Evolutionary conservation across 805 yeast genomes (phyloP), one percentile per base, ranked within the genome.

Genomic region (Wickerhamomyces ciferrii): DNA sequence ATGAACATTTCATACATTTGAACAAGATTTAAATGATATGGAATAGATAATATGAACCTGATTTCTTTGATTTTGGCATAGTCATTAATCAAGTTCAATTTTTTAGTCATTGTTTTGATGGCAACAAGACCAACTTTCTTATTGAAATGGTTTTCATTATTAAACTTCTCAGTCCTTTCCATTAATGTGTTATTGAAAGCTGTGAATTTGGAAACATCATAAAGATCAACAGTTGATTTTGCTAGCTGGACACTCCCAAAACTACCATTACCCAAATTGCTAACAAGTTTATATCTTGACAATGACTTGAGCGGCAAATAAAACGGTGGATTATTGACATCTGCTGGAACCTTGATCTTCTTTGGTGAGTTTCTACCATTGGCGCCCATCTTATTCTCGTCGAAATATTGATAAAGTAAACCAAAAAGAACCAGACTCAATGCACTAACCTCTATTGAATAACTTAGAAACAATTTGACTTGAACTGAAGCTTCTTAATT

Each of bases 1-100:
- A 87, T 73, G 57, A 91, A 88, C 60, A 89, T 72, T 56, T 90
- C 97, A 63, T 78, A 80, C 5, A 89, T 74, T 54, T 83, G 87
- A 18, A 91, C 83, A 45, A 92, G 67, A 53, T 81, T 78, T 20
- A 76, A 76, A 65, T 89, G 96, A 1, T 87, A 73, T 1, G 87
- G 83, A 20, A 90, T 76, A 0, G 84, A 66, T 25, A 82, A 62
- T 24, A 86, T 82, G 61, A 87, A 86, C 50, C 69, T 73, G 18
- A 86, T 70, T 61, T 87, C 96, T 54, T 84, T 82, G 7, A 83
- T 81, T 47, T 70, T 69, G 11, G 74, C 66, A 53, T 81, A 80
- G 48, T 79, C 83, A 47, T 76, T 78, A 40, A 82, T 63, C n/a
- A 74, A 62, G 3, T 70, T 61, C 41, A 82, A 61, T 48, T 74